These are phyloP conservation scores for rapeseed (Brassica napus) DNA, from an alignment of 345 rosid species.

Conservation along the genomic window Da-Ae NC_063436.1:26722501-26723000, in stretches of 20 bases:
- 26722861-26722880: slow-evolving; percentile 81
- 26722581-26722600: slow-evolving; percentile 7
- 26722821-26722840: slow-evolving; percentile 70
- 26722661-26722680: slow-evolving; percentile 32
- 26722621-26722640: slow-evolving; percentile 14
- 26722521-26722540: slow-evolving; percentile 58
- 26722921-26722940: slow-evolving; percentile 84
- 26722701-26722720: slow-evolving; percentile 54
- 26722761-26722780: slow-evolving; percentile 67
- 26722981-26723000: slow-evolving; percentile 36
- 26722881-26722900: slow-evolving; percentile 87
- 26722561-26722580: slow-evolving; percentile 40
- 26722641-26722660: not conserved
- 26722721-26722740: slow-evolving; percentile 73
- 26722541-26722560: slow-evolving; percentile 66
- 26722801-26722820: slow-evolving; percentile 91
- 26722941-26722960: slow-evolving; percentile 82
- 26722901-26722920: slow-evolving; percentile 75
- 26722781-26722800: slow-evolving; percentile 87
- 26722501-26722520: slow-evolving; percentile 78
- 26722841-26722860: slow-evolving; percentile 83
- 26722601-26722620: not conserved
- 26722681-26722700: slow-evolving; percentile 53
- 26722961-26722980: slow-evolving; percentile 73
- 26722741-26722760: slow-evolving; percentile 88